Evolutionary conservation across 1,139 yeast genomes (phyloP), one percentile per base, ranked within the genome.

Genomic region (Protomyces macrosporus): DNA sequence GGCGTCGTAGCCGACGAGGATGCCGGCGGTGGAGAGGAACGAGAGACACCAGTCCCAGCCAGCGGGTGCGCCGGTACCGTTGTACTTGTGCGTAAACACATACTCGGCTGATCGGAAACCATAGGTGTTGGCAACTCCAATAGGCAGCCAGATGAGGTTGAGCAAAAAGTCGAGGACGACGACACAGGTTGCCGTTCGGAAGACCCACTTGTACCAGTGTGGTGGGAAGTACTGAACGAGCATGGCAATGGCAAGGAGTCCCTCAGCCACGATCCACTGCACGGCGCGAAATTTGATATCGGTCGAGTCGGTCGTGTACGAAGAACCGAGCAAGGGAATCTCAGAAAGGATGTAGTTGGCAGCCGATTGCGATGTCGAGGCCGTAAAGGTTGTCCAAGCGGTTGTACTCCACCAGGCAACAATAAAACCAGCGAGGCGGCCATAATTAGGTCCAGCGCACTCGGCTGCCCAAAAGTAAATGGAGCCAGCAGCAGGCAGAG

Each of bases 71-170:
- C 90, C 90, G 32, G 90, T 85, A 14, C 57, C 52, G 72, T 86
- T 86, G 65, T 79, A 77, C 67, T 84, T 85, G 12, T 82, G 78
- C 9, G 78, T 81, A 72, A 86, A 86, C 10, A 85, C 90, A 72
- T 84, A 86, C 60, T 77, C 71, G 1, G 89, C 81, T 37, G 76
- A 73, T 71, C 83, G 84, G 74, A 71, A 71, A 6, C 73, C 73
- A 62, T 71, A 70, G 4, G 70, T 67, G 54, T 67, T 61, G 51
- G 68, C 65, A 10, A 71, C 73, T 32, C 72, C 72, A 51, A 71
- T 70, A 9, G 73, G 73, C 45, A 71, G 66, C 73, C 73, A 71
- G 42, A 70, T 67, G 35, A 71, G 35, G 63, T 71, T 70, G 58
- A 71, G 67, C 34, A 70, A 35, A 42, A 70, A 69, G 63, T 71